Evolutionary conservation across 805 yeast species (phyloP).

Genomic region (Ogataea saltuana): DNA sequence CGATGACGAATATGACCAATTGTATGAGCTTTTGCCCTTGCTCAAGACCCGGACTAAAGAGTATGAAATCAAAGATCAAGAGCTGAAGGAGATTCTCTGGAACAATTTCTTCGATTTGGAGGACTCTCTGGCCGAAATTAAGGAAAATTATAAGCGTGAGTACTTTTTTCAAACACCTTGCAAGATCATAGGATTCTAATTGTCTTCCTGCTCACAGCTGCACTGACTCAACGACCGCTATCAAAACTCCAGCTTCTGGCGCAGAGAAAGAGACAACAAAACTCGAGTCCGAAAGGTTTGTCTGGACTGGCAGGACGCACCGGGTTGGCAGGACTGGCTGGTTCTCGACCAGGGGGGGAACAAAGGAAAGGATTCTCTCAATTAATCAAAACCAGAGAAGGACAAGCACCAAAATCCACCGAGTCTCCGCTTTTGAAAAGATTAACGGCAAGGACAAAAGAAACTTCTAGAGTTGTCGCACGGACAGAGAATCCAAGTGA

Average conservation of each 20-base stretch:
- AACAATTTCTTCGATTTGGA: slow-evolving; percentile 57
- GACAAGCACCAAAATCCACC: neutral
- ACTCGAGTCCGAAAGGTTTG: neutral
- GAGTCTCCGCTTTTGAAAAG: neutral
- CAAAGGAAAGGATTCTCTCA: neutral
- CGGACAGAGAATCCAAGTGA: no score
- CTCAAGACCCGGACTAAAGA: slow-evolving; percentile 40
- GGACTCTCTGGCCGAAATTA: slow-evolving; percentile 50
- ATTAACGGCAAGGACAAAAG: neutral
- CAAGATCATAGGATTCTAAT: slow-evolving; percentile 22
- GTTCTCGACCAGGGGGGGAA: neutral
- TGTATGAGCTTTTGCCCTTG: slow-evolving; percentile 45
- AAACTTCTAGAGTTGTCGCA: no score
- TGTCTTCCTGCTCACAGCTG: slow-evolving; percentile 11
- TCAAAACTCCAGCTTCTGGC: slow-evolving; percentile 53
- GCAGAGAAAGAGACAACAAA: slow-evolving; percentile 21
- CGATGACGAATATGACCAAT: slow-evolving; percentile 44
- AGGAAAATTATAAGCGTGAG: slow-evolving; percentile 34
- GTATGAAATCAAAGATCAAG: slow-evolving; percentile 49
- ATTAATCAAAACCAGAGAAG: neutral
- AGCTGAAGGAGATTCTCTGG: slow-evolving; percentile 60
- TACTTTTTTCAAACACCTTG: slow-evolving; percentile 12
- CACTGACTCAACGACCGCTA: slow-evolving; percentile 11
- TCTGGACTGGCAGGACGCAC: slow-evolving; percentile 5
- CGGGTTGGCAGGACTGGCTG: slow-evolving; percentile 5